Evolutionary conservation across 495 filamentous ascomycete species (phyloP).

Genomic region (Pyronema omphalodes): DNA sequence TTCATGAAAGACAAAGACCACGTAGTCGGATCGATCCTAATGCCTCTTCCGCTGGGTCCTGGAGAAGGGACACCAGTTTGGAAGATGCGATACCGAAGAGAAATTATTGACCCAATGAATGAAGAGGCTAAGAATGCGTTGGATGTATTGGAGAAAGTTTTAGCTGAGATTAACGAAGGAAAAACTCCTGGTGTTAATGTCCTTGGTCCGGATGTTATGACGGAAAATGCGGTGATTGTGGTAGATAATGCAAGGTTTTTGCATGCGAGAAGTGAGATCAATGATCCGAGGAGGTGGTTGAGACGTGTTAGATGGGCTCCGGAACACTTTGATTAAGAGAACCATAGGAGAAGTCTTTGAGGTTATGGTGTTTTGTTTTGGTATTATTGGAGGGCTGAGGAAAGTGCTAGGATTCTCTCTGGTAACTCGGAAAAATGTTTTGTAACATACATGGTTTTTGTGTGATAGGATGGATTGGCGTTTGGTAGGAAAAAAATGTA

Average conservation of each 20-base stretch:
- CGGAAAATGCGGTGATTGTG: conserved; percentile 22
- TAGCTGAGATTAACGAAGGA: neutral
- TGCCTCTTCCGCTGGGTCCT: no score
- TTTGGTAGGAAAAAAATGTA: no score
- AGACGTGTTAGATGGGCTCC: conserved; percentile 27
- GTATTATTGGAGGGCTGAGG: no score
- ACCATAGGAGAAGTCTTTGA: no score
- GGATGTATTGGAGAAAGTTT: conserved; percentile 26
- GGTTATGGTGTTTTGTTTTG: no score
- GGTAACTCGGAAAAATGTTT: no score
- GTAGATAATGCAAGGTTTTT: conserved; percentile 28
- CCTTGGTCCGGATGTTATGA: conserved; percentile 16
- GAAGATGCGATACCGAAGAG: conserved; percentile 13
- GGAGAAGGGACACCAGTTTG: neutral
- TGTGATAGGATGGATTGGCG: no score
- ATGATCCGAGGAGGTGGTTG: conserved; percentile 26
- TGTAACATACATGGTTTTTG: no score
- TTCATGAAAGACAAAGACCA: neutral
- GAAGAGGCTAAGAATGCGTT: conserved; percentile 33
- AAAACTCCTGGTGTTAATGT: no score
- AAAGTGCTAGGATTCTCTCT: no score
- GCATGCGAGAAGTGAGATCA: conserved; percentile 27
- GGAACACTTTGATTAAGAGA: conserved; percentile 7
- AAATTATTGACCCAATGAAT: conserved; percentile 26
- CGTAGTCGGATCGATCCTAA: neutral